phyloP scores from a whole-genome alignment of 306 rosid species.

The Adenanthera pavonina region DNA sequence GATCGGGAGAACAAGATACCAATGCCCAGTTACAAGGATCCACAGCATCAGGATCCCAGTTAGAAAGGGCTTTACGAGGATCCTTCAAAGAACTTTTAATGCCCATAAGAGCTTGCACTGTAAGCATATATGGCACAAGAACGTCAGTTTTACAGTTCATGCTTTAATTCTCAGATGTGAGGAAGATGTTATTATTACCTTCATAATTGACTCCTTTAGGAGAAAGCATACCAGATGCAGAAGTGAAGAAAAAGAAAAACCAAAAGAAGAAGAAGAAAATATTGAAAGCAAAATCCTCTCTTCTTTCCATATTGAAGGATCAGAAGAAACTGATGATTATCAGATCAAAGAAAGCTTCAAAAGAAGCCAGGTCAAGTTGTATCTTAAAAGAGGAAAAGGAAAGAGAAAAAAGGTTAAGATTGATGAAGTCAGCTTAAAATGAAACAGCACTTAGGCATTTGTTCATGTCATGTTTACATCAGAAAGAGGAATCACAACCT shows the following conservation, averaged over 20 bases:
- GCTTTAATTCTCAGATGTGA: background rate
- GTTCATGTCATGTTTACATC: slow-evolving; percentile 54
- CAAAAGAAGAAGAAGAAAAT: slow-evolving; percentile 16
- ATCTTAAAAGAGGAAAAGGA: background rate
- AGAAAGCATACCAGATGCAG: slow-evolving; percentile 63
- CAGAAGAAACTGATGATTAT: slow-evolving; percentile 24
- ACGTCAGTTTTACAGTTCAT: background rate
- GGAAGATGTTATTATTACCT: slow-evolving; percentile 57
- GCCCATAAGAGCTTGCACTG: slow-evolving; percentile 78
- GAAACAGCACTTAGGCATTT: slow-evolving; percentile 47
- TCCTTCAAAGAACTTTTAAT: slow-evolving; percentile 61
- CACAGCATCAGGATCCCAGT: slow-evolving; percentile 84
- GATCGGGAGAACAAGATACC: slow-evolving; percentile 83
- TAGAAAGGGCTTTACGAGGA: slow-evolving; percentile 63
- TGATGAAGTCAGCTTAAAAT: slow-evolving; percentile 15
- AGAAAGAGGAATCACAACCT: slow-evolving; percentile 34
- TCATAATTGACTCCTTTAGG: slow-evolving; percentile 87
- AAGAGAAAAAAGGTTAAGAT: slow-evolving; percentile 53
- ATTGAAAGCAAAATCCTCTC: slow-evolving; percentile 37
- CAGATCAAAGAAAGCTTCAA: slow-evolving; percentile 18
- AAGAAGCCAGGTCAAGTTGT: background rate
- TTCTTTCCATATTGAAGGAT: slow-evolving; percentile 59
- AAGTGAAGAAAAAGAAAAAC: slow-evolving; percentile 58
- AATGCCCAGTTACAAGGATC: slow-evolving; percentile 94
- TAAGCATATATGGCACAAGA: background rate